Base-by-base conservation (phyloP, 2,329 filamentous ascomycete genomes). In the Penicillium sp. region DNA sequence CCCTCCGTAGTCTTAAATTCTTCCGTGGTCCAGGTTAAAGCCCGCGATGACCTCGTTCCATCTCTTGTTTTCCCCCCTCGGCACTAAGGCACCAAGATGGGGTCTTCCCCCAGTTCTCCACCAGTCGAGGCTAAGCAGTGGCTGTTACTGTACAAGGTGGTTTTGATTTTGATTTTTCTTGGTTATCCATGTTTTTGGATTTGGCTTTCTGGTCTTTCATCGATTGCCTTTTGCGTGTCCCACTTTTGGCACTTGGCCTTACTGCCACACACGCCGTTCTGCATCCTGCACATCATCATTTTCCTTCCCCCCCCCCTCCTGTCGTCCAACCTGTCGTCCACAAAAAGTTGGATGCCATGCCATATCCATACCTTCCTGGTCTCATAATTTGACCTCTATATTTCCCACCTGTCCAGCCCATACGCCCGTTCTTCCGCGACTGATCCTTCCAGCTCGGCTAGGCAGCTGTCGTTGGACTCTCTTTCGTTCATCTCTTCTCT, bases 221-320 rank as follows among this genome's bases (percentile, higher is more conserved):
- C 24, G 22, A 56, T 56, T 44, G 26, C 28, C 53, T 47, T 44
- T 44, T 8, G 13, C 45, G 30, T 28, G 19, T 45, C 22, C 44
- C 54, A 49, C 40, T 47, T 45, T 47, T 45, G 17, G 10, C 22
- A 33, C 42, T 37, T n/a, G 4, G n/a, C 19, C 30, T 49, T 56
- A 58, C 56, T 50, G 44, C 66, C 66, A 63, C 65, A 66, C 65
- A 56, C 38, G 19, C 37, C 59, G 24, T 58, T 53, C 65, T 70
- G 65, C 70, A 68, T 67, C 59, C 68, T 72, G 71, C 70, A 72
- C 63, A 72, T 73, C 72, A 73, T 73, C 61, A 60, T 57, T 59
- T 24, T 33, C 38, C 38, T 35, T 42, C 47, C 10, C 53, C 40
- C 47, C 24, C 53, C 40, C 26, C 42, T 56, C 59, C 45, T 54